Percentiles rank a stretch among this genome's conserved stretches.
These are phyloP conservation scores for Gracilaria domingensis DNA, from an alignment of 23 red algal species.

Conservation along the genomic window DNA sequence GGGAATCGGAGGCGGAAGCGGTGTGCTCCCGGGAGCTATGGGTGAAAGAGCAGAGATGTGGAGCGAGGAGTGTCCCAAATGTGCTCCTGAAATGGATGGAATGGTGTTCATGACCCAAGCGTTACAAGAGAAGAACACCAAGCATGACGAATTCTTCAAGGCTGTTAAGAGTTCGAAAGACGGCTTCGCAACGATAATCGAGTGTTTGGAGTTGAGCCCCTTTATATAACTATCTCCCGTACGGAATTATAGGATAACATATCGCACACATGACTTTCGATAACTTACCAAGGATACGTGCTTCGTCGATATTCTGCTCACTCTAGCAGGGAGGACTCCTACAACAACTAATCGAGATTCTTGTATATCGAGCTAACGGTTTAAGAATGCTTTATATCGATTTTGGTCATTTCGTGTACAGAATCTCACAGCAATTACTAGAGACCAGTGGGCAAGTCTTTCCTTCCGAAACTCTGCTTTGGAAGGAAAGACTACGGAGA, in stretches of 20 bases:
- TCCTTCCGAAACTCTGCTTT: background rate
- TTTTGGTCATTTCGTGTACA: no score
- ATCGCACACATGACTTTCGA: background rate
- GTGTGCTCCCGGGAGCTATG: conserved; percentile 13
- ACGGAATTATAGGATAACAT: background rate
- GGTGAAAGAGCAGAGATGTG: conserved; percentile 52
- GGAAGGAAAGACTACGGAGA: no score
- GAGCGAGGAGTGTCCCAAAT: conserved; percentile 68
- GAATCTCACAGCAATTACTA: no score
- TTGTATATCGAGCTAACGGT: no score
- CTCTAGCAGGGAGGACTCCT: background rate
- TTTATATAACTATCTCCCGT: conserved; percentile 40
- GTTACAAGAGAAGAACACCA: conserved; percentile 64
- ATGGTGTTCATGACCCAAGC: conserved; percentile 71
- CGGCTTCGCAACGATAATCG: conserved; percentile 64
- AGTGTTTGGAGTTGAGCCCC: conserved; percentile 61
- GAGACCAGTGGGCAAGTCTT: no score
- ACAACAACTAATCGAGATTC: background rate
- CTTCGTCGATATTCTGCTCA: no score
- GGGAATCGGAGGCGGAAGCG: conserved; percentile 35
- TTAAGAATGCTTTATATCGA: no score
- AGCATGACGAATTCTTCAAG: conserved; percentile 72
- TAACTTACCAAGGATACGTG: background rate
- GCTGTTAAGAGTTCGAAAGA: conserved; percentile 51
- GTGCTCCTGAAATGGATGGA: conserved; percentile 57